Evolutionary conservation across 805 yeast genomes (phyloP).

Genomic region (Spathaspora passalidarum): DNA sequence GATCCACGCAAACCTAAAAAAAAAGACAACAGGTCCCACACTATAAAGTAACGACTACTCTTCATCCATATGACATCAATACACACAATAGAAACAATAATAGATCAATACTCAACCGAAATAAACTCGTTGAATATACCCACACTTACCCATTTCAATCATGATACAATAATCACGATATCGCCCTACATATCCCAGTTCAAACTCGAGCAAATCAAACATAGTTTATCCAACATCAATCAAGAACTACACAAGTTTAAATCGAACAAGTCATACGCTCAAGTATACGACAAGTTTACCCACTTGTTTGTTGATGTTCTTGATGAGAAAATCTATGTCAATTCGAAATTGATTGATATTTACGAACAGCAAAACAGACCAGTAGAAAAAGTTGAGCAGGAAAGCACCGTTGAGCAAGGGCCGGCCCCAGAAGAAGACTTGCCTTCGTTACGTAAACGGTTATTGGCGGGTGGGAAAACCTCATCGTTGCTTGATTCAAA

Average conservation of each 20-base stretch:
- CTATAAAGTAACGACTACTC: neutral
- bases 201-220: constrained; percentile 14
- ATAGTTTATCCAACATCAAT: constrained; percentile 8
- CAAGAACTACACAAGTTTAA: constrained; percentile 14
- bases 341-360: constrained; percentile 12
- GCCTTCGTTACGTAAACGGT: constrained; percentile 20
- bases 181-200: constrained; percentile 22
- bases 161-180: constrained; percentile 4
- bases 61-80: constrained; percentile 8
- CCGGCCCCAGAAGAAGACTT: constrained; percentile 13
- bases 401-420: neutral
- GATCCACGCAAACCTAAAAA: too few relatives aligned
- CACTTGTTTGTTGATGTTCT: constrained; percentile 13
- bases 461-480: constrained; percentile 21
- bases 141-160: constrained; percentile 4
- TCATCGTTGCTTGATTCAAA: constrained; percentile 7
- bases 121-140: constrained; percentile 14
- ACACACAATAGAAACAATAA: constrained; percentile 17
- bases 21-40: too few relatives aligned
- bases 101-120: constrained; percentile 18
- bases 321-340: constrained; percentile 21
- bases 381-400: neutral
- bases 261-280: constrained; percentile 11
- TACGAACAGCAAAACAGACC: constrained; percentile 1
- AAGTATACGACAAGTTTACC: constrained; percentile 12